These are phyloP conservation scores for Chenopodium formosanum DNA, from an alignment of 148 eudicot genomes.

Conservation along the genomic window DNA sequence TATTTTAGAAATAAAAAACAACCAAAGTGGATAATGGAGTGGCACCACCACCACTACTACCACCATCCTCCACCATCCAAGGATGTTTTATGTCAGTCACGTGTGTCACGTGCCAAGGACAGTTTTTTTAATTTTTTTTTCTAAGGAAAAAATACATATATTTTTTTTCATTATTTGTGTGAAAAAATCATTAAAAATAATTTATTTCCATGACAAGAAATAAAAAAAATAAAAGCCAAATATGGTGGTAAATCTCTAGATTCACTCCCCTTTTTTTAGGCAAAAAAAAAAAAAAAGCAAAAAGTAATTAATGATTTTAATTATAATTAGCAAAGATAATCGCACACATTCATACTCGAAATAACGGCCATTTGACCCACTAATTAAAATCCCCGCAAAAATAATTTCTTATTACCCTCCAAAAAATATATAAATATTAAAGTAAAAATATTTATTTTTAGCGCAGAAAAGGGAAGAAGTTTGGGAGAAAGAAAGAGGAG, in stretches of 20 bases:
- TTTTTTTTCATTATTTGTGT: too few species aligned
- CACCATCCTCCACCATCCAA: neutral
- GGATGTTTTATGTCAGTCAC: neutral
- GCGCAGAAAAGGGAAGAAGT: constrained; percentile 23
- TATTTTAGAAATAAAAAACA: too few species aligned
- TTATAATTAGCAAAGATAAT: neutral
- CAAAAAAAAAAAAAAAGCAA: neutral
- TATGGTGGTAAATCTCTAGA: constrained; percentile 23
- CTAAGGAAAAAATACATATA: too few species aligned
- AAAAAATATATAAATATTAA: constrained; percentile 21
- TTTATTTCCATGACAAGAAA: neutral
- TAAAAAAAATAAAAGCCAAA: neutral
- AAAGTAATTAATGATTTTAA: constrained; percentile 6
- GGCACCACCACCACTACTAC: neutral
- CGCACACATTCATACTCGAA: neutral
- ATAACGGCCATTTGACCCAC: constrained; percentile 35
- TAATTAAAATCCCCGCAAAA: constrained; percentile 33
- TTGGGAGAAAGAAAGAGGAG: neutral
- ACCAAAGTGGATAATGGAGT: neutral
- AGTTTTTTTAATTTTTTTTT: too few species aligned
- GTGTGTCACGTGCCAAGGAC: constrained; percentile 1
- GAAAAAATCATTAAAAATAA: neutral
- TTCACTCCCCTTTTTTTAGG: neutral
- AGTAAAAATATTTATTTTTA: neutral
- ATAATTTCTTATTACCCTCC: constrained; percentile 29